phyloP scores from a whole-genome alignment of 1,139 yeast genomes.

The Candida sp. region DNA sequence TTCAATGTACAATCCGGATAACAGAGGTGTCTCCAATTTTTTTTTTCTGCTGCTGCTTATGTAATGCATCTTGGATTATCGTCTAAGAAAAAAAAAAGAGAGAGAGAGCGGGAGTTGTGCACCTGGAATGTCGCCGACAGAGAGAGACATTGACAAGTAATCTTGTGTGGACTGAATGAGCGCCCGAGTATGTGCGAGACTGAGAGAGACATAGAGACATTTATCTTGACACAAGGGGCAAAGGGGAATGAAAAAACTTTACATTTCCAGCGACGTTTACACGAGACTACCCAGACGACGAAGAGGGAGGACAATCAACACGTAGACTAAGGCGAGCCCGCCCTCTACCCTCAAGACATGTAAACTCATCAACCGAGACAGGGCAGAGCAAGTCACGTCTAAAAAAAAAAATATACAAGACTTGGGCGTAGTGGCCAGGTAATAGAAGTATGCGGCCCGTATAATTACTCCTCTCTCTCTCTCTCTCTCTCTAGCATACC shows the following conservation, averaged over 20 bases:
- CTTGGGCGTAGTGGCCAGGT: too few relatives aligned
- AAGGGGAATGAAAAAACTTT: neutral
- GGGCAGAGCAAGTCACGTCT: too few relatives aligned
- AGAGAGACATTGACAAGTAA: neutral
- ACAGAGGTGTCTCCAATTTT: neutral
- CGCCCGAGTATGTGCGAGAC: neutral
- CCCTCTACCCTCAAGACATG: too few relatives aligned
- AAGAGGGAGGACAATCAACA: too few relatives aligned
- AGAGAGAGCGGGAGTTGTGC: too few relatives aligned
- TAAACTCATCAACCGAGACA: too few relatives aligned
- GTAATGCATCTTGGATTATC: neutral
- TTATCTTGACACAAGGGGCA: neutral
- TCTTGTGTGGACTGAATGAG: too few relatives aligned
- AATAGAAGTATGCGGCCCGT: too few relatives aligned
- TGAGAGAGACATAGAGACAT: neutral
- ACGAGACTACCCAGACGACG: too few relatives aligned
- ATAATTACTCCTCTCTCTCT: neutral
- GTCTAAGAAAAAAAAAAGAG: neutral
- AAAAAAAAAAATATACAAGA: too few relatives aligned
- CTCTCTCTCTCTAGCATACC: neutral
- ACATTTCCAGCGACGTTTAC: neutral
- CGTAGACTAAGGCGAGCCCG: too few relatives aligned
- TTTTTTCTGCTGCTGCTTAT: neutral
- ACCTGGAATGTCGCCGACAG: constrained; percentile 2
- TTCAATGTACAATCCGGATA: neutral